A percentile compares a stretch with the other conserved stretches of the same genome.
These are phyloP conservation scores for Eutypa lata DNA, from an alignment of 2,329 filamentous ascomycete species.

Conservation along the genomic window DNA sequence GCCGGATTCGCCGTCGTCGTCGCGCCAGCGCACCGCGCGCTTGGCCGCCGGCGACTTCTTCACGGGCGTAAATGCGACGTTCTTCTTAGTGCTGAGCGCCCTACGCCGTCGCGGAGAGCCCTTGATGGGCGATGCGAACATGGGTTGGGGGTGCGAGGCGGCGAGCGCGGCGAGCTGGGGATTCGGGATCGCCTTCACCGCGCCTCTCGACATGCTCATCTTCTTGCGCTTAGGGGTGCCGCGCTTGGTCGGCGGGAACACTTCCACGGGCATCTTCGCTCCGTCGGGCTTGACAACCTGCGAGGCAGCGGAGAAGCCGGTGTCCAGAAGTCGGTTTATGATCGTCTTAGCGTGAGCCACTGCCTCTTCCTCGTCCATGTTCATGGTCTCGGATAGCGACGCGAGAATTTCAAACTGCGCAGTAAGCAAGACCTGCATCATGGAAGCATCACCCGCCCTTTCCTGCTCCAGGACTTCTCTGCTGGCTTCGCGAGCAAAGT, in stretches of 20 bases:
- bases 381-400: constrained; percentile 75
- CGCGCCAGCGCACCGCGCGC: constrained; percentile 85
- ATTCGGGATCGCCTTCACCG: constrained; percentile 42
- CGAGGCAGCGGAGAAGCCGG: constrained; percentile 69
- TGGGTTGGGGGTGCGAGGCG: constrained; percentile 29
- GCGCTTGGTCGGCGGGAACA: constrained; percentile 65
- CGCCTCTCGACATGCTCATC: constrained; percentile 33
- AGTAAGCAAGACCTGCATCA: constrained; percentile 78
- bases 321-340: constrained; percentile 73
- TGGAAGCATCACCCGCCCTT: constrained; percentile 70
- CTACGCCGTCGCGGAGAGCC: constrained; percentile 82
- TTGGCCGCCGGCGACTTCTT: constrained; percentile 71
- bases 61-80: constrained; percentile 75
- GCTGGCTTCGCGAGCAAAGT: constrained; percentile 77
- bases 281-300: constrained; percentile 92
- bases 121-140: constrained; percentile 65
- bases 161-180: constrained; percentile 37
- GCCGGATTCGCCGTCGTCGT: constrained; percentile 80
- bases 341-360: constrained; percentile 74
- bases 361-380: constrained; percentile 81
- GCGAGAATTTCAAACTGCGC: constrained; percentile 91
- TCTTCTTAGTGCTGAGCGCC: constrained; percentile 57
- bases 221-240: constrained; percentile 78
- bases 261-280: constrained; percentile 55
- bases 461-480: constrained; percentile 79